phyloP scores from a whole-genome alignment of 305 asterid species.

The Fraxinus platypoda region DNA sequence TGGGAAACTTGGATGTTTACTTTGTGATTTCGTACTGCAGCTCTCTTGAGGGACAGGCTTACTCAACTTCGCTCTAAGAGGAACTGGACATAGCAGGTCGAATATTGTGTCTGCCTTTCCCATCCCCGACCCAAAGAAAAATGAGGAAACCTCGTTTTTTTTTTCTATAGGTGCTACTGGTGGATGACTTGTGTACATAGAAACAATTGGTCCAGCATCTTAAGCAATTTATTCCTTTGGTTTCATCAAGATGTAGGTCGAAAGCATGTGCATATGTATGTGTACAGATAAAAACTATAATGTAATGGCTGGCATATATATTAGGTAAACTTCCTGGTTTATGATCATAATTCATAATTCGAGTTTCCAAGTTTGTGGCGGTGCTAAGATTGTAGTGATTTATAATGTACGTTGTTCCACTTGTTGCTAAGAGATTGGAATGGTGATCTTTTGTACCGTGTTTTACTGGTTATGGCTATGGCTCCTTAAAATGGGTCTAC shows the following conservation, averaged over 20 bases:
- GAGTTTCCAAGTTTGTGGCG: neutral
- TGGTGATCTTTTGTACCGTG: too few relatives aligned
- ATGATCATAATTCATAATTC: neutral
- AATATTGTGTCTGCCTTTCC: neutral
- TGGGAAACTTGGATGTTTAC: neutral
- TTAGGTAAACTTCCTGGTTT: neutral
- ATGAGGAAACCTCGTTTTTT: neutral
- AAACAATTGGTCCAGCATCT: constrained; percentile 20
- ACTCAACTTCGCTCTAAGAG: constrained; percentile 80
- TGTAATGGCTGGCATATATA: neutral
- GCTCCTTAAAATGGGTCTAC: too few relatives aligned
- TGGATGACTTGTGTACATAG: constrained; percentile 35
- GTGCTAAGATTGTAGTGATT: neutral
- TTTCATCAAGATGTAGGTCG: neutral
- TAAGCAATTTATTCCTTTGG: neutral
- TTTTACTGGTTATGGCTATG: too few relatives aligned
- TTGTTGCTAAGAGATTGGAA: neutral
- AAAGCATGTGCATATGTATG: neutral
- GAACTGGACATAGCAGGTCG: constrained; percentile 61
- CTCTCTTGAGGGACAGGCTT: constrained; percentile 84
- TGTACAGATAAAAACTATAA: neutral
- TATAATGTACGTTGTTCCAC: neutral
- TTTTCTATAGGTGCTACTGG: constrained; percentile 15
- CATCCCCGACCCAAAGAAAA: neutral
- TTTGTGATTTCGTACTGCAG: constrained; percentile 35